phyloP scores from a whole-genome alignment of 2,329 filamentous ascomycete genomes.

The Trichophyton benhamiae region DNA sequence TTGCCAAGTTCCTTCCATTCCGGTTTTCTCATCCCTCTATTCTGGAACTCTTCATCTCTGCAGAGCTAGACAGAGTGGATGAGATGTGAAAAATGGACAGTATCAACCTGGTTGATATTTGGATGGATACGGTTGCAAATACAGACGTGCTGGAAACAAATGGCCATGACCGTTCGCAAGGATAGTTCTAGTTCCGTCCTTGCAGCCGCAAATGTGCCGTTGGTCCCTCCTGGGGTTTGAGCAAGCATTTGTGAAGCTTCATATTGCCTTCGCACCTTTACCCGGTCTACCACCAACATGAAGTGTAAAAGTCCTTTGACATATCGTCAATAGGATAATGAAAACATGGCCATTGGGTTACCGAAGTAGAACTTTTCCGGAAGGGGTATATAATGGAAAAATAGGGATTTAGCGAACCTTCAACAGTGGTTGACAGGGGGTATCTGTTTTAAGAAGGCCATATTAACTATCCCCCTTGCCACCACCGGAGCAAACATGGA shows the following conservation, averaged over 20 bases:
- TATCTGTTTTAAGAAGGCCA: too few species aligned
- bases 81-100: slow-evolving; percentile 1
- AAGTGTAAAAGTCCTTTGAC: neutral
- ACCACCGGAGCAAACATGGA: too few species aligned
- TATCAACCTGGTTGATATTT: neutral
- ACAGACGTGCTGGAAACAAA: neutral
- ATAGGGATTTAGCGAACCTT: too few species aligned
- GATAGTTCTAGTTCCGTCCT: slow-evolving; percentile 16
- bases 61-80: slow-evolving; percentile 1
- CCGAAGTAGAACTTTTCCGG: neutral
- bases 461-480: too few species aligned
- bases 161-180: slow-evolving; percentile 18
- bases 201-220: slow-evolving; percentile 16
- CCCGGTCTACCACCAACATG: neutral
- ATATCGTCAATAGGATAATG: neutral
- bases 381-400: too few species aligned
- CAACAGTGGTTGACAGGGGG: too few species aligned
- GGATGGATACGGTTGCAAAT: neutral
- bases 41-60: slow-evolving; percentile 27
- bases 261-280: slow-evolving; percentile 7
- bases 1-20: slow-evolving; percentile 23
- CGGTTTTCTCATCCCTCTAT: slow-evolving; percentile 30
- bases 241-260: slow-evolving; percentile 23
- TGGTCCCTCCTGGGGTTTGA: slow-evolving; percentile 24
- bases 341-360: neutral